Evolutionary conservation across 176 grass and related monocot species (phyloP).

Genomic region (Coix lacrymajobi): DNA sequence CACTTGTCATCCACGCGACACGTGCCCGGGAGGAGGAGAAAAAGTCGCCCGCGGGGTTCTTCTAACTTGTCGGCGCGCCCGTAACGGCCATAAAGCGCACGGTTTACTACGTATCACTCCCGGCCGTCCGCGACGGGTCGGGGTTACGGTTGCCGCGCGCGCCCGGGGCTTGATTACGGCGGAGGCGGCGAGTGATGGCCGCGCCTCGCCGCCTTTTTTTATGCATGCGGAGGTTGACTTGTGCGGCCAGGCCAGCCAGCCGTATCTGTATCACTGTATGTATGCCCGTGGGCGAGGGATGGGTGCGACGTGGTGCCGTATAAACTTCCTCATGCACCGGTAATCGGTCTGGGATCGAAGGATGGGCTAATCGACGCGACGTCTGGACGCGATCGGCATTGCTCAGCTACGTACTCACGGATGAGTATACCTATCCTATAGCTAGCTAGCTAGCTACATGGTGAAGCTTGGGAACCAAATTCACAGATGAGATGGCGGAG

Average conservation of each 20-base stretch:
- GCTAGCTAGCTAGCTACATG: neutral
- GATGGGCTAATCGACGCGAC: neutral
- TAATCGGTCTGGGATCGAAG: neutral
- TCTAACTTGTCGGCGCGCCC: conserved; percentile 31
- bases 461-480: neutral
- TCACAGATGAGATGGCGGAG: neutral
- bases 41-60: neutral
- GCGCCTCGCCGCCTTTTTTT: neutral
- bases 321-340: neutral
- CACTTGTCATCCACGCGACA: neutral
- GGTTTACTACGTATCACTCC: neutral
- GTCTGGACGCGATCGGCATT: neutral
- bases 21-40: neutral
- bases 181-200: conserved; percentile 11
- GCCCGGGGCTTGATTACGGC: neutral
- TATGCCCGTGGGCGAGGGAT: conserved; percentile 14
- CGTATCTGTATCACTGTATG: neutral
- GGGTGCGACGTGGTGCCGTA: conserved; percentile 9
- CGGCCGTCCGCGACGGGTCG: neutral
- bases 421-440: no score
- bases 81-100: conserved; percentile 1
- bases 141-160: neutral
- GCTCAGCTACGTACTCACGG: no score
- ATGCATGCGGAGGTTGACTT: neutral
- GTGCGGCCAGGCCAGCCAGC: neutral